Evolutionary conservation across 2,329 filamentous ascomycete species (phyloP).

Genomic region (Arthrinium phaeospermum): DNA sequence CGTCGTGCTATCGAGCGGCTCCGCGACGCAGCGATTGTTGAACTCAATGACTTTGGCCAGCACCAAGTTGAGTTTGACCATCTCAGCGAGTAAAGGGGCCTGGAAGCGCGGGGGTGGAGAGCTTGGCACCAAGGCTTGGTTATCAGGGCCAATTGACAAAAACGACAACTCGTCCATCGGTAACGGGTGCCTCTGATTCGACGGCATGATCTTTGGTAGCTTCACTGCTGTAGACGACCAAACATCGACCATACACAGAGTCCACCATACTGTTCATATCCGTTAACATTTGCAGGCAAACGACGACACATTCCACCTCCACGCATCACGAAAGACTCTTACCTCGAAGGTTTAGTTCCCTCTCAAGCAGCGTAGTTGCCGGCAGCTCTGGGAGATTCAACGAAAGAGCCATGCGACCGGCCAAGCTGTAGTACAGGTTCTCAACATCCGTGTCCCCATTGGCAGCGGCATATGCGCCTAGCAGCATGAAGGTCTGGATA

Average conservation of each 20-base stretch:
- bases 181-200: slow-evolving; percentile 35
- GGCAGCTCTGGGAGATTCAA: slow-evolving; percentile 42
- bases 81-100: slow-evolving; percentile 41
- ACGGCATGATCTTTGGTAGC: slow-evolving; percentile 39
- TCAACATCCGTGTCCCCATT: slow-evolving; percentile 44
- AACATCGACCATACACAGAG: slow-evolving; percentile 47
- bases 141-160: slow-evolving; percentile 29
- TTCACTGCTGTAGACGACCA: slow-evolving; percentile 45
- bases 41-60: slow-evolving; percentile 47
- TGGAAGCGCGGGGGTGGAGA: slow-evolving; percentile 15
- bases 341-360: slow-evolving; percentile 43
- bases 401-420: slow-evolving; percentile 43
- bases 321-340: neutral
- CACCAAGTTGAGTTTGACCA: slow-evolving; percentile 45
- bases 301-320: neutral
- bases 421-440: slow-evolving; percentile 45
- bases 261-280: slow-evolving; percentile 42
- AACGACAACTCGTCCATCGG: slow-evolving; percentile 46
- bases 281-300: neutral
- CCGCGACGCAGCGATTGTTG: slow-evolving; percentile 40
- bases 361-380: slow-evolving; percentile 35
- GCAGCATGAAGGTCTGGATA: slow-evolving; percentile 46
- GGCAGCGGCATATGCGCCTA: slow-evolving; percentile 41
- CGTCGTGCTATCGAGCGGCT: slow-evolving; percentile 29
- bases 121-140: neutral